Evolutionary conservation across 1,139 yeast genomes (phyloP).

Genomic region (Yamadazyma taylorii): DNA sequence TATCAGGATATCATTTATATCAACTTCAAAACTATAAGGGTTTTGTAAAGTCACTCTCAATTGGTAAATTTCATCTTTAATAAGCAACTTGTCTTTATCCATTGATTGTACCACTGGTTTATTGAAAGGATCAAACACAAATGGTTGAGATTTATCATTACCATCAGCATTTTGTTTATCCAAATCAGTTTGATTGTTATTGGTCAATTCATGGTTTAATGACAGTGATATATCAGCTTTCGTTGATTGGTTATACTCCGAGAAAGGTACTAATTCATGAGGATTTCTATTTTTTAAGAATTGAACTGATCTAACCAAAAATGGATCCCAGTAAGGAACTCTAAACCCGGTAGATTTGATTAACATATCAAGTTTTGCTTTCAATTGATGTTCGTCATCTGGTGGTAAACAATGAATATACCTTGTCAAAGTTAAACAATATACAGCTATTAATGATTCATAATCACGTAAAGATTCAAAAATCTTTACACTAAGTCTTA

Average conservation of each 20-base stretch:
- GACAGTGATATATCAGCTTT: constrained; percentile 8
- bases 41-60: constrained; percentile 65
- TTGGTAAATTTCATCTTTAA: constrained; percentile 57
- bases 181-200: constrained; percentile 3
- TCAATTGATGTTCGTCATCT: constrained; percentile 36
- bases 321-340: constrained; percentile 70
- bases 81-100: constrained; percentile 38
- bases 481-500: constrained; percentile 54
- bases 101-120: constrained; percentile 10
- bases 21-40: constrained; percentile 77
- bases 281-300: constrained; percentile 25
- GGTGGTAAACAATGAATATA: constrained; percentile 48
- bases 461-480: constrained; percentile 53
- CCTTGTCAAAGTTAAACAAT: constrained; percentile 54
- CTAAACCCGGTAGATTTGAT: constrained; percentile 18
- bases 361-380: constrained; percentile 28
- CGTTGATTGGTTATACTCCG: constrained; percentile 23
- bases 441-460: constrained; percentile 45
- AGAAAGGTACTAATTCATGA: constrained; percentile 35
- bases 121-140: constrained; percentile 37
- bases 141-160: constrained; percentile 8
- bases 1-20: constrained; percentile 53
- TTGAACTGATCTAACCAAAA: constrained; percentile 53
- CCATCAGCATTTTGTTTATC: neutral
- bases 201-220: constrained; percentile 4